Evolutionary conservation across 2,329 filamentous ascomycete species (phyloP).

Genomic region (Fusarium brachygibbosum): DNA sequence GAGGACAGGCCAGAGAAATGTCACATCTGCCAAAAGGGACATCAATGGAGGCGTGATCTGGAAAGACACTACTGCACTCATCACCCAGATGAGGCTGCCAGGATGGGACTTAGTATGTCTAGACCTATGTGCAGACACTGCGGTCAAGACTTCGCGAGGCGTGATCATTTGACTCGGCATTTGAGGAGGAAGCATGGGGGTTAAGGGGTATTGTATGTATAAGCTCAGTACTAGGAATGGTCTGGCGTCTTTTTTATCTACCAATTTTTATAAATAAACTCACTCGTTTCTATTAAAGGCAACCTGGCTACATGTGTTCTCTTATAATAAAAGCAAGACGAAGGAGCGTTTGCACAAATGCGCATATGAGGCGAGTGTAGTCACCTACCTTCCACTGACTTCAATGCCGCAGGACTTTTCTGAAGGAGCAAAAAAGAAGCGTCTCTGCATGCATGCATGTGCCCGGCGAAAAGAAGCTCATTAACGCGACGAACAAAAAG

Average conservation of each 20-base stretch:
- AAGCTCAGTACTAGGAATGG: neutral
- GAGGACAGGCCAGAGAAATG: slow-evolving; percentile 20
- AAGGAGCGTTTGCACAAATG: too few species aligned
- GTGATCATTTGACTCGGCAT: slow-evolving; percentile 25
- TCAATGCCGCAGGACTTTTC: too few species aligned
- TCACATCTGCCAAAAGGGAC: slow-evolving; percentile 13
- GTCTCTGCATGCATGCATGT: too few species aligned
- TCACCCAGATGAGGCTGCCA: slow-evolving; percentile 3
- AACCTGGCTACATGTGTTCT: neutral
- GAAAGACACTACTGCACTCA: slow-evolving; percentile 11
- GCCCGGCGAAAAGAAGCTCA: too few species aligned
- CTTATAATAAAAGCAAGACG: neutral
- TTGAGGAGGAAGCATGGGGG: slow-evolving; percentile 16
- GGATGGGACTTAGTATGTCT: slow-evolving; percentile 1
- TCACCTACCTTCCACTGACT: too few species aligned
- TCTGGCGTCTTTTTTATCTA: neutral
- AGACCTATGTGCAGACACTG: slow-evolving; percentile 5
- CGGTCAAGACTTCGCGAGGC: slow-evolving; percentile 6
- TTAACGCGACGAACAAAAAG: too few species aligned
- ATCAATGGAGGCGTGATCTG: slow-evolving; percentile 11
- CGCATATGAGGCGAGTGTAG: too few species aligned
- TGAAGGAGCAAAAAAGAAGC: too few species aligned
- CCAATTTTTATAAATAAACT: neutral
- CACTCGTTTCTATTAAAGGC: neutral
- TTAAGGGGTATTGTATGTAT: neutral